Percentiles rank a stretch among this genome's conserved stretches.
phyloP scores from a whole-genome alignment of 2,329 filamentous ascomycete genomes.

The Orbilia brochopaga region DNA sequence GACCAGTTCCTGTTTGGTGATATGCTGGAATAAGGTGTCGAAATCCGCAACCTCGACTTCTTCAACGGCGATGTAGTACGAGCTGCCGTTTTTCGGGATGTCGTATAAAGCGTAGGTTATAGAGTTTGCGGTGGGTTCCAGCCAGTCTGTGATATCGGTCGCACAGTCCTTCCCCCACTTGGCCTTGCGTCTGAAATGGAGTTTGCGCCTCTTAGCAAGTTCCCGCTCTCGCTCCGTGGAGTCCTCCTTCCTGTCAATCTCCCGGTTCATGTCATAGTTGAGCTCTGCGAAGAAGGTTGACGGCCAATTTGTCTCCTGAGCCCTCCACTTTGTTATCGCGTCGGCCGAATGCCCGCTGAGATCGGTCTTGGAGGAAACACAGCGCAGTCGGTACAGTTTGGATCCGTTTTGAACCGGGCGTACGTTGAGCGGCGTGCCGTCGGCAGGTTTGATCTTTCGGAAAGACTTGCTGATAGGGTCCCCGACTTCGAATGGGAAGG shows the following conservation, averaged over 20 bases:
- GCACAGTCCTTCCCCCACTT: slow-evolving; percentile 79
- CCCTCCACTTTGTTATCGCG: slow-evolving; percentile 52
- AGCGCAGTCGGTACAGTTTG: slow-evolving; percentile 69
- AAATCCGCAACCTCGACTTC: slow-evolving; percentile 55
- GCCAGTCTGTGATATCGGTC: slow-evolving; percentile 70
- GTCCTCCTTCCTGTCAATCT: slow-evolving; percentile 7
- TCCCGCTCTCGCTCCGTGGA: slow-evolving; percentile 59
- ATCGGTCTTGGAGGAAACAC: slow-evolving; percentile 60
- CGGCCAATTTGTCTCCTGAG: slow-evolving; percentile 66
- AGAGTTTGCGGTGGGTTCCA: slow-evolving; percentile 68
- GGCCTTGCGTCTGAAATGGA: slow-evolving; percentile 69
- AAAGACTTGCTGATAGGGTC: slow-evolving; percentile 21
- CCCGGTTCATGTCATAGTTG: slow-evolving; percentile 61
- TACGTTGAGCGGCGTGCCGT: slow-evolving; percentile 18
- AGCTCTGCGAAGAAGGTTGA: slow-evolving; percentile 73
- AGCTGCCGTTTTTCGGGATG: slow-evolving; percentile 45
- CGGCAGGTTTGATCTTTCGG: slow-evolving; percentile 12
- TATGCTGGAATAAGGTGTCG: slow-evolving; percentile 56
- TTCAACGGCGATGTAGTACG: slow-evolving; percentile 38
- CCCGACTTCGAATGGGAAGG: slow-evolving; percentile 23
- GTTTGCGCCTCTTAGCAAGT: slow-evolving; percentile 66
- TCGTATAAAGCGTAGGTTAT: slow-evolving; percentile 64
- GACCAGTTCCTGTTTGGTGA: slow-evolving; percentile 21
- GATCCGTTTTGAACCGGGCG: slow-evolving; percentile 28
- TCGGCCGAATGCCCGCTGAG: slow-evolving; percentile 54